Conservation (phyloP, 345 rosid genomes). For the Punica granatum region DNA sequence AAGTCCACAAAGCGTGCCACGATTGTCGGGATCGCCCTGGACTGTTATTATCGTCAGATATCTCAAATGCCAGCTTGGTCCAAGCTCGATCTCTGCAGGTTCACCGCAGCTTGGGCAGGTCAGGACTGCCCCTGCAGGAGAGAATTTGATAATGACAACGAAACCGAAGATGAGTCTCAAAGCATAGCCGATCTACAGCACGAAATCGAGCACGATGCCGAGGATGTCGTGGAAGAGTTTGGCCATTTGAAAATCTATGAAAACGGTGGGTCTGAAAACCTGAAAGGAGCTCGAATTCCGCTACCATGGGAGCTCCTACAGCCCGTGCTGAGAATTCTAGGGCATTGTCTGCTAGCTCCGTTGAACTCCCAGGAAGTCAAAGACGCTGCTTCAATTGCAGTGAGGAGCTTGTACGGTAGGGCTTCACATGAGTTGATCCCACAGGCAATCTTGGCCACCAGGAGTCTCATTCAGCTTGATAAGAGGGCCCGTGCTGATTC, state of each 20-base stretch:
- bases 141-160: constrained; percentile 31
- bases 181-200: constrained; percentile 16
- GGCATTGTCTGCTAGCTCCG: constrained; percentile 84
- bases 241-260: constrained; percentile 28
- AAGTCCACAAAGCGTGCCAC: constrained; percentile 15
- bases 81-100: constrained; percentile 66
- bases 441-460: constrained; percentile 74
- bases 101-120: constrained; percentile 75
- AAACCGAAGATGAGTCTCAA: background rate
- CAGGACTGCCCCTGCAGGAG: constrained; percentile 64
- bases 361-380: constrained; percentile 67
- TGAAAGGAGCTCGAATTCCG: constrained; percentile 63
- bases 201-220: constrained; percentile 24
- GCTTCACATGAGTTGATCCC: constrained; percentile 94
- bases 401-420: constrained; percentile 72
- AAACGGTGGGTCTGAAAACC: constrained; percentile 21
- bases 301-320: constrained; percentile 92
- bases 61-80: constrained; percentile 89
- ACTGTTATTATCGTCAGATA: constrained; percentile 73
- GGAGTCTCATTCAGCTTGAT: constrained; percentile 82
- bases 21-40: constrained; percentile 35
- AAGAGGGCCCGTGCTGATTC: constrained; percentile 51
- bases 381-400: constrained; percentile 67
- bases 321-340: constrained; percentile 65
- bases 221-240: constrained; percentile 29